Conservation (phyloP, 2,329 filamentous ascomycete genomes). For the Cadophora luteo-olivacea region DNA sequence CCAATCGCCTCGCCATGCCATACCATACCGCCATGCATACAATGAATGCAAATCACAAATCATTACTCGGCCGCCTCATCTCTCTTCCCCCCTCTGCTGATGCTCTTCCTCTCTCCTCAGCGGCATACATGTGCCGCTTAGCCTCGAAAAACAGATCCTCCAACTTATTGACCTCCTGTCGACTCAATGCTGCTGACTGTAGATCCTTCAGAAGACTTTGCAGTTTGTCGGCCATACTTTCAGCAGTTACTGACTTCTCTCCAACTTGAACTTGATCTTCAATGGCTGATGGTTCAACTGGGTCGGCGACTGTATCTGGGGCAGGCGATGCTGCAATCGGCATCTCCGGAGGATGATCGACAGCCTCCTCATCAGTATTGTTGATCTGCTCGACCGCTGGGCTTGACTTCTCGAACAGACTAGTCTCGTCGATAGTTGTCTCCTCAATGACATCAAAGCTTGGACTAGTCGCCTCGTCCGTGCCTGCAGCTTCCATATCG, state of each 20-base stretch:
- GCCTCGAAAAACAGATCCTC: conserved; percentile 84
- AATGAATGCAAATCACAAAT: conserved; percentile 5
- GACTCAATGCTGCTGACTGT: conserved; percentile 63
- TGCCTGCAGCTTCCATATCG: conserved; percentile 1
- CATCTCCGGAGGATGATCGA: conserved; percentile 4
- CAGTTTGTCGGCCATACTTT: conserved; percentile 61
- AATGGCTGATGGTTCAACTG: not conserved
- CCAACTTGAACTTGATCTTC: not conserved
- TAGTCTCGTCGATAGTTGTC: conserved; percentile 26
- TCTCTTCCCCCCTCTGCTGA: conserved; percentile 17
- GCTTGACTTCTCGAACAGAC: conserved; percentile 6
- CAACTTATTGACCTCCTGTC: conserved; percentile 71
- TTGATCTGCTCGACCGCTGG: not conserved
- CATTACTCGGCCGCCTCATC: not conserved
- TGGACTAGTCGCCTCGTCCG: conserved; percentile 4
- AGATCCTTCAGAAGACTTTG: conserved; percentile 65
- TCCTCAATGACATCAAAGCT: conserved; percentile 26
- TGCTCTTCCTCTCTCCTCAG: conserved; percentile 62
- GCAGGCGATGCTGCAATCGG: not conserved
- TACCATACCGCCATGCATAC: conserved; percentile 9
- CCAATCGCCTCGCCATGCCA: conserved; percentile 35
- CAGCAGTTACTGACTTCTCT: conserved; percentile 32
- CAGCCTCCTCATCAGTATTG: conserved; percentile 9
- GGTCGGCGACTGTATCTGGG: not conserved
- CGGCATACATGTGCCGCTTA: conserved; percentile 74